Percentiles rank a stretch among this genome's conserved stretches.
phyloP scores from a whole-genome alignment of 805 yeast species.

The Wickerhamiella kazuoi region DNA sequence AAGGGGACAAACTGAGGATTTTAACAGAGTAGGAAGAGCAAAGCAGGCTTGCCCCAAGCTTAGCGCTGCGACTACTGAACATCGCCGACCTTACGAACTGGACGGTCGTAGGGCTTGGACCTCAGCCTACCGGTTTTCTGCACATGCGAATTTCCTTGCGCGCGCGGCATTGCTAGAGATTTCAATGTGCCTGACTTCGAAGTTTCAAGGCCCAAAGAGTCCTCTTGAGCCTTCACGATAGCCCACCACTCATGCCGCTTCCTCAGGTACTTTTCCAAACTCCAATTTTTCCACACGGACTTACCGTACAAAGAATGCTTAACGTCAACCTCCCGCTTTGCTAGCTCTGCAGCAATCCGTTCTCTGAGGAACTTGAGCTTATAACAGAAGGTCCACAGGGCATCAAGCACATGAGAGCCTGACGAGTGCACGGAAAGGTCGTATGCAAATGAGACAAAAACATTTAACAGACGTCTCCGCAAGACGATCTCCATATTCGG shows the following conservation, averaged over 20 bases:
- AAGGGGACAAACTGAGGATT: too few species aligned
- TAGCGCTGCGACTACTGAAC: too few species aligned
- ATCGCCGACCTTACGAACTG: too few species aligned
- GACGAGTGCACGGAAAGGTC: constrained; percentile 65
- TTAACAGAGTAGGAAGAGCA: too few species aligned
- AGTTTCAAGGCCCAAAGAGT: too few species aligned
- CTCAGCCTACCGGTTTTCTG: too few species aligned
- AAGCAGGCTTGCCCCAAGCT: too few species aligned
- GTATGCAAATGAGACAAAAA: constrained; percentile 35
- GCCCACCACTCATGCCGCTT: constrained; percentile 71
- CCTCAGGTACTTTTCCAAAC: constrained; percentile 59
- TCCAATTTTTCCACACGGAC: constrained; percentile 91
- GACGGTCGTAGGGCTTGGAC: too few species aligned
- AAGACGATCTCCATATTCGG: constrained; percentile 31
- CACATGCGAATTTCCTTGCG: too few species aligned
- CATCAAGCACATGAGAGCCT: constrained; percentile 82
- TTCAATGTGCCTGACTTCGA: too few species aligned
- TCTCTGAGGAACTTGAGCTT: constrained; percentile 73
- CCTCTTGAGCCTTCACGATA: constrained; percentile 19
- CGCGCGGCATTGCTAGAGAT: too few species aligned
- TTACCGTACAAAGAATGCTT: constrained; percentile 79
- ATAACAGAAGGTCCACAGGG: constrained; percentile 61
- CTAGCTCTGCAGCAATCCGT: constrained; percentile 54
- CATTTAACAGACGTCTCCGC: constrained; percentile 54
- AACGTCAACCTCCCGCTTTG: constrained; percentile 40